Evolutionary conservation across 805 yeast genomes (phyloP).

Genomic region (Starmerella etchellsii): DNA sequence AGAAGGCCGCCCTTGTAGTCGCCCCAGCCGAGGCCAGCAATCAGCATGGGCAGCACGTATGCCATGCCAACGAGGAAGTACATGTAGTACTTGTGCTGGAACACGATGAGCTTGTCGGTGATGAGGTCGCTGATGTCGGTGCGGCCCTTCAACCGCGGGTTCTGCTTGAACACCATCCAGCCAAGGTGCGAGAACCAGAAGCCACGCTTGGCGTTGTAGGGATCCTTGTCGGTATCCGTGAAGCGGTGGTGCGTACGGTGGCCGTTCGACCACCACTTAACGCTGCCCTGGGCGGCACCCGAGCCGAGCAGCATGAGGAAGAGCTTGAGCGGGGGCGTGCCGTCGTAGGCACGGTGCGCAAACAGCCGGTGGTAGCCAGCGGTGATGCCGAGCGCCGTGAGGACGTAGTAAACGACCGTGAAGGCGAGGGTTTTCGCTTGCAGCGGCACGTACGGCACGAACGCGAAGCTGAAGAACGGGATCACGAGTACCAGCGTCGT

Average conservation of each 20-base stretch:
- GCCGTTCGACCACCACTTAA: slow-evolving; percentile 65
- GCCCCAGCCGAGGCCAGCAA: slow-evolving; percentile 57
- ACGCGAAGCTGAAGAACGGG: slow-evolving; percentile 39
- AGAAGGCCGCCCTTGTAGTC: slow-evolving; percentile 66
- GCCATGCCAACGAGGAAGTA: slow-evolving; percentile 39
- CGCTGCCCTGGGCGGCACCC: slow-evolving; percentile 65
- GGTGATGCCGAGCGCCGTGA: slow-evolving; percentile 60
- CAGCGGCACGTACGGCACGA: slow-evolving; percentile 36
- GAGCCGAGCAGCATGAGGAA: slow-evolving; percentile 50
- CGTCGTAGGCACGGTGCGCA: slow-evolving; percentile 48
- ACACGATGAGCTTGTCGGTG: slow-evolving; percentile 39
- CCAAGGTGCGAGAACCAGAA: slow-evolving; percentile 76
- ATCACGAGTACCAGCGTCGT: slow-evolving; percentile 41
- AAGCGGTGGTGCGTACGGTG: slow-evolving; percentile 86
- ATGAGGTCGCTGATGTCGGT: slow-evolving; percentile 57
- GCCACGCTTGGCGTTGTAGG: slow-evolving; percentile 73
- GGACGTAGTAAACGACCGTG: slow-evolving; percentile 41
- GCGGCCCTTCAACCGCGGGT: slow-evolving; percentile 49
- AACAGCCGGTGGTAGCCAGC: slow-evolving; percentile 74
- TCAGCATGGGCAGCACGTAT: slow-evolving; percentile 49
- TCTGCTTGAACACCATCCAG: slow-evolving; percentile 65
- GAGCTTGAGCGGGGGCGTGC: slow-evolving; percentile 34
- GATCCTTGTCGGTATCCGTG: slow-evolving; percentile 81
- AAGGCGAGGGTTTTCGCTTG: slow-evolving; percentile 40
- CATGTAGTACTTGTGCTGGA: slow-evolving; percentile 65